Conservation (phyloP, 2,329 filamentous ascomycete species). For the Neofusicoccum umdonicola region DNA sequence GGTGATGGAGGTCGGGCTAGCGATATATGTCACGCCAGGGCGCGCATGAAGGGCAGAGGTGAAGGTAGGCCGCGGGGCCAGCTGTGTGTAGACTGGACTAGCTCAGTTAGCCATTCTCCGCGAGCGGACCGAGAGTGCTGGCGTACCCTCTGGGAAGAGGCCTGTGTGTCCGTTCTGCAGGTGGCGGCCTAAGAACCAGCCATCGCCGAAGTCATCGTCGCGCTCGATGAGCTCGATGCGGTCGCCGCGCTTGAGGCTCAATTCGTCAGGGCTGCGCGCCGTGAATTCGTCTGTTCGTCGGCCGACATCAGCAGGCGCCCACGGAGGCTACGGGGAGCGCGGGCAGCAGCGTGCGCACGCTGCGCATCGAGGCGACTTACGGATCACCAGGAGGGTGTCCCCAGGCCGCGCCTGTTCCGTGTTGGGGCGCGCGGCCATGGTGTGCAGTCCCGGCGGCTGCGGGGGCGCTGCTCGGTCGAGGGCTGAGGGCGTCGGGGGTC, state of each 20-base stretch:
- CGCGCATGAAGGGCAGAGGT: constrained; percentile 14
- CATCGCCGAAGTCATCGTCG: constrained; percentile 85
- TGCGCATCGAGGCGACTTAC: constrained; percentile 51
- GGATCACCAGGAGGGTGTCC: constrained; percentile 68
- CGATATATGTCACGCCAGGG: neutral
- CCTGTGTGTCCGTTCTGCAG: constrained; percentile 70
- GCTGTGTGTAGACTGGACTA: constrained; percentile 65
- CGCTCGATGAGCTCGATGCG: constrained; percentile 79
- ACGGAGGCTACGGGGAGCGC: neutral
- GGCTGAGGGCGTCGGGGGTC: neutral
- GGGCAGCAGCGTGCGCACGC: neutral
- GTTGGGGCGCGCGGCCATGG: constrained; percentile 43
- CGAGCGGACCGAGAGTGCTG: neutral
- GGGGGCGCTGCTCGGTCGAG: neutral
- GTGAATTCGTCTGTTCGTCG: constrained; percentile 76
- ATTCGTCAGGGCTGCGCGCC: constrained; percentile 87
- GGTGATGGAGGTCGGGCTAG: neutral
- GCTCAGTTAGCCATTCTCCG: constrained; percentile 13
- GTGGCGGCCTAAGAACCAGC: constrained; percentile 78
- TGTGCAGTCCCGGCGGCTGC: constrained; percentile 6
- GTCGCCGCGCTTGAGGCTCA: constrained; percentile 82
- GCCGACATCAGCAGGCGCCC: constrained; percentile 16
- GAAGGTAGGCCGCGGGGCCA: constrained; percentile 49
- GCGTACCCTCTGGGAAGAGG: constrained; percentile 77
- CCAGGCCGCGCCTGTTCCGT: constrained; percentile 58